Evolutionary conservation across 805 yeast species (phyloP), one percentile per base, ranked within the genome.

Genomic region (Myxozyma monticola): DNA sequence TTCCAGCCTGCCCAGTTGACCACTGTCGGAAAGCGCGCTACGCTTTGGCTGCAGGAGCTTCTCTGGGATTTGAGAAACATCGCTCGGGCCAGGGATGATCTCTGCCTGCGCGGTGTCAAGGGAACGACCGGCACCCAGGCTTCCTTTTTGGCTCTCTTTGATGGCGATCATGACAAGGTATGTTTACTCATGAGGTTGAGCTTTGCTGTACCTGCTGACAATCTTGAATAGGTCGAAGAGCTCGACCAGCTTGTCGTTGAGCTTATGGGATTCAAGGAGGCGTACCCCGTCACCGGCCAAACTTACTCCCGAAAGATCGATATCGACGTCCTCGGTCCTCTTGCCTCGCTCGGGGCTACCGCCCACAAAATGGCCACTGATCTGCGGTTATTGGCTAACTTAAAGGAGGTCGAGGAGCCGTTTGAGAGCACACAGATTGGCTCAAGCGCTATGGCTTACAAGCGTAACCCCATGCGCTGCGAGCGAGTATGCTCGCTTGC

Each of bases 71-170:
- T 93, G 71, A 82, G 99, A 74, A 93, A 93, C 75, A 80, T 93
- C 75, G 84, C 79, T 61, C 85, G 99, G 73, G 98, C 98, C 42
- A 84, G 99, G 75, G 85, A 91, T 66, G 99, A 93, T 69, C 72
- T 93, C 60, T 98, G 98, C 41, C 77, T 93, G 64, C 83, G 99
- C 73, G 99, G 99, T 69, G 98, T 90, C 61, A 93, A 93, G 76
- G 99, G 99, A 68, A 93, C 99, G 54, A 93, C 99, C 42, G 99
- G 99, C 71, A 93, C 99, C 35, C 99, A 93, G 74, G 99, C 87
- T 49, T 91, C 98, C 1, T 93, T 93, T 79, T 75, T 93, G 68
- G 80, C 97, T 17, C 78, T 93, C 62, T 93, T 89, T 83, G 95
- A 91, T 64, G 98, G 98, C 60, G 84, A 93, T 71, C 97, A 91